Evolutionary conservation across 768 basidiomycete genomes (phyloP).

Genomic region (Pleurotus djamor): DNA sequence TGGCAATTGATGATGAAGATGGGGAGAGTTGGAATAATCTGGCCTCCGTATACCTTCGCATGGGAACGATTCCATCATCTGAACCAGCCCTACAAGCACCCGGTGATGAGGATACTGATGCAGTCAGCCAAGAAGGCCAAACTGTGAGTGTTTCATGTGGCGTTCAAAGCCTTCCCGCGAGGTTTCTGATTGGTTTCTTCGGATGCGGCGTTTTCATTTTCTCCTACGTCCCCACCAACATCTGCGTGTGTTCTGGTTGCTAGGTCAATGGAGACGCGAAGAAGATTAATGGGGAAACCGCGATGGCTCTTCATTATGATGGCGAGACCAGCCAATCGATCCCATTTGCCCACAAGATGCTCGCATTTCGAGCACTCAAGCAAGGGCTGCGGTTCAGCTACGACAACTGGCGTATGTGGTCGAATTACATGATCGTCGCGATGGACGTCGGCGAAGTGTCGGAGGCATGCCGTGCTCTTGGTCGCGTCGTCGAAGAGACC

Average conservation of each 20-base stretch:
- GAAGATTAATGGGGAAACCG: not conserved
- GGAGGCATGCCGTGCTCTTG: slow-evolving; percentile 83
- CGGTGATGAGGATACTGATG: slow-evolving; percentile 13
- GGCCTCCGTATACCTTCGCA: slow-evolving; percentile 89
- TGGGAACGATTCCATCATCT: slow-evolving; percentile 44
- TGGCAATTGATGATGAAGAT: slow-evolving; percentile 92
- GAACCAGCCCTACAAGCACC: not conserved
- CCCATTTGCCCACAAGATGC: slow-evolving; percentile 72
- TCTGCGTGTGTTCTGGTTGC: not conserved
- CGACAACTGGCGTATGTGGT: slow-evolving; percentile 98
- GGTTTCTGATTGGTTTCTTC: slow-evolving; percentile 1
- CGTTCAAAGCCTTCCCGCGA: not conserved
- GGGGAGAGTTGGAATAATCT: slow-evolving; percentile 98
- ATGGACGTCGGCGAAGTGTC: slow-evolving; percentile 91
- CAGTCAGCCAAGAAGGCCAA: slow-evolving; percentile 17
- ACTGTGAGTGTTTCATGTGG: slow-evolving; percentile 14
- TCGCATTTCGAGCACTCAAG: slow-evolving; percentile 91
- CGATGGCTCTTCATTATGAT: slow-evolving; percentile 8
- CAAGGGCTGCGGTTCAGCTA: slow-evolving; percentile 84
- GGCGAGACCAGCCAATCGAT: slow-evolving; percentile 30
- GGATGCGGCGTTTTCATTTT: slow-evolving; percentile 7
- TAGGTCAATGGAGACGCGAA: not conserved
- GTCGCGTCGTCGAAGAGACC: slow-evolving; percentile 80
- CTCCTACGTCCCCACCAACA: not conserved
- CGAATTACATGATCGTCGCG: slow-evolving; percentile 93